Base-by-base conservation (phyloP, 2,329 filamentous ascomycete genomes). In the Colletotrichum melonis region DNA sequence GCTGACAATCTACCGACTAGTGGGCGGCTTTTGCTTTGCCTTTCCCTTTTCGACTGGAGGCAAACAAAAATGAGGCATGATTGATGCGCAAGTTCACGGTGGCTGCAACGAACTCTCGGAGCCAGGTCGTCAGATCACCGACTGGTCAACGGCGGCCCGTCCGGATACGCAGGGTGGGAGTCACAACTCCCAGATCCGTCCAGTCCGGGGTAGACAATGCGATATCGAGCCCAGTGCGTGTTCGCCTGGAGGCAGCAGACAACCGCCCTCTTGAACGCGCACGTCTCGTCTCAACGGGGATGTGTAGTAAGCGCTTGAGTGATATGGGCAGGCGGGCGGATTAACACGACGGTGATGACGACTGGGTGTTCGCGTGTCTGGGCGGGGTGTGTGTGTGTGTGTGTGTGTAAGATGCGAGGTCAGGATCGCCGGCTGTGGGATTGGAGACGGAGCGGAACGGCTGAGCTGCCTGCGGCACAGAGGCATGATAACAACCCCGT, bases 321-420 rank as follows among this genome's bases (percentile, higher is more conserved):
- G 49, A 42, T 26, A 68, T 5, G 38, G 59, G 69, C 22, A 63
- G 57, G 63, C 35, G 12, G 49, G 38, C n/a, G 57, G 26, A 42
- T 35, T 30, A 42, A 65, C 14, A 60, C 26, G 58, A 66, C 28
- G 57, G 55, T 62, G 60, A 65, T 73, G 70, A 73, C 67, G 60
- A 60, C 55, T 63, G 46, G 28, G 38, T 38, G 16, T 24, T 24
- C 38, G 49, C 70, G 38, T 66, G 38, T 54, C 42, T 59, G 56
- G 63, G 59, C 19, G 2, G 35, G 46, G 58, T 56, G 22, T 22
- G 22, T 22, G 22, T 22, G 22, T 22, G 22, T 35, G 32, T 35
- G 32, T 35, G 35, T 32, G 58, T 35, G 58, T 49, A 8, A 49
- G 42, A 26, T 55, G 52, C n/a, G 16, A 42, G 38, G 16, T 42